Base-by-base conservation (phyloP, 352 stramenopile species). In the Pythium monospermum region DNA sequence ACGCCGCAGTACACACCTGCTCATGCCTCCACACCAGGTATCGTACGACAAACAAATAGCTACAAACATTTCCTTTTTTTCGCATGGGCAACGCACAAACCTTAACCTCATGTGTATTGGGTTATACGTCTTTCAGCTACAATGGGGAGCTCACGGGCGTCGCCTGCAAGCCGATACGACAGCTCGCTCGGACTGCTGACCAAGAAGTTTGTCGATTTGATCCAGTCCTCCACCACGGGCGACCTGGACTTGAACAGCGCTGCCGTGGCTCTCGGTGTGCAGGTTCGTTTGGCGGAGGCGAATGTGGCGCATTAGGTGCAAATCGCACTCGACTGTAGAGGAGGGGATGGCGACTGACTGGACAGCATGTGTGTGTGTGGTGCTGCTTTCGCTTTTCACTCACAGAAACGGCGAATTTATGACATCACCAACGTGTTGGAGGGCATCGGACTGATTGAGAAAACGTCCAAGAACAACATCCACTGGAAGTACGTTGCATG, bases 381-480 rank as follows among this genome's bases (percentile, higher is more conserved):
- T n/a, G n/a, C n/a, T n/a, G n/a, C n/a, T n/a, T n/a, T n/a, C n/a
- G n/a, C n/a, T n/a, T n/a, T n/a, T n/a, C n/a, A n/a, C n/a, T n/a
- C n/a, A n/a, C n/a, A 93, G 74, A 98, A 99, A 74, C 85, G 96
- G 46, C 88, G 96, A 11, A 98, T 99, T 61, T 99, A 99, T 69
- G 96, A 99, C 64, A 99, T 99, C 59, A 99, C 95, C 15, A 99
- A 99, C 71, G 95, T 99, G 30, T 67, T 99, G 26, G 96, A 99
- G 76, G 96, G 96, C 33, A 98, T 98, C 39, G 94, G 94, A 7
- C 74, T 99, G 19, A 97, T 99, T 64, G 81, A 98, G 57, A 98
- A 98, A 68, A 95, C 88, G 33, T 97, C 89, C 47, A 99, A 98
- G 70, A 99, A 99, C 81, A 97, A 98, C 57, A 98, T 99, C 64